A percentile compares a stretch with the other conserved stretches of the same genome.
phyloP scores from a whole-genome alignment of 1,284 basidiomycete species.

The Puccinia horiana region DNA sequence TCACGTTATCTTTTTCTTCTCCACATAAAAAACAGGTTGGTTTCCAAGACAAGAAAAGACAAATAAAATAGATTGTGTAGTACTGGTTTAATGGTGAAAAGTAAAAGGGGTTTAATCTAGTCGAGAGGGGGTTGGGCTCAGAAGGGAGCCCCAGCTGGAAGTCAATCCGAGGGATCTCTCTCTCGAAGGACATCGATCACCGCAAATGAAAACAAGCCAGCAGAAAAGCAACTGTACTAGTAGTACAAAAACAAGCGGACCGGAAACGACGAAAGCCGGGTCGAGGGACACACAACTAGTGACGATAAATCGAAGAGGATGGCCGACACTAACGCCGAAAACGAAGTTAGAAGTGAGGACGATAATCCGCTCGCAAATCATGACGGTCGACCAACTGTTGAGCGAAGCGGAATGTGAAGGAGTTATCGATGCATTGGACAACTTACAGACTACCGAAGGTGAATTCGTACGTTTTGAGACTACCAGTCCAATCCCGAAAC shows the following conservation, averaged over 20 bases:
- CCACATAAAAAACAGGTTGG: too few species aligned
- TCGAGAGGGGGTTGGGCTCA: too few species aligned
- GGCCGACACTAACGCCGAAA: constrained; percentile 13
- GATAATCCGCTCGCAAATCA: constrained; percentile 6
- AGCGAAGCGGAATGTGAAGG: background rate
- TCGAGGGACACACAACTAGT: background rate
- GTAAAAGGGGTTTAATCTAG: too few species aligned
- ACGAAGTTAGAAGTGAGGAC: background rate
- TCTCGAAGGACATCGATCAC: too few species aligned
- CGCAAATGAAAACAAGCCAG: too few species aligned
- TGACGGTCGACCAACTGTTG: background rate
- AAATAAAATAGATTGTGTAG: too few species aligned
- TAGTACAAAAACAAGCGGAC: background rate
- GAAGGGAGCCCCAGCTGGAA: too few species aligned
- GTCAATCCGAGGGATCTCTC: too few species aligned
- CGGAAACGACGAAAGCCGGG: background rate
- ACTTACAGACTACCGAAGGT: background rate
- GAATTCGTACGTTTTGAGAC: background rate
- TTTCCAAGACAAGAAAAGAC: too few species aligned
- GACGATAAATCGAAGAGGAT: background rate
- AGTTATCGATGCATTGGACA: background rate
- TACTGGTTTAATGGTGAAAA: too few species aligned
- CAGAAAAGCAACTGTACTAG: too few species aligned
- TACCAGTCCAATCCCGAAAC: background rate
- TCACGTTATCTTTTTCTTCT: too few species aligned